phyloP scores from a whole-genome alignment of 495 filamentous ascomycete genomes.

The Xylona heveae region DNA sequence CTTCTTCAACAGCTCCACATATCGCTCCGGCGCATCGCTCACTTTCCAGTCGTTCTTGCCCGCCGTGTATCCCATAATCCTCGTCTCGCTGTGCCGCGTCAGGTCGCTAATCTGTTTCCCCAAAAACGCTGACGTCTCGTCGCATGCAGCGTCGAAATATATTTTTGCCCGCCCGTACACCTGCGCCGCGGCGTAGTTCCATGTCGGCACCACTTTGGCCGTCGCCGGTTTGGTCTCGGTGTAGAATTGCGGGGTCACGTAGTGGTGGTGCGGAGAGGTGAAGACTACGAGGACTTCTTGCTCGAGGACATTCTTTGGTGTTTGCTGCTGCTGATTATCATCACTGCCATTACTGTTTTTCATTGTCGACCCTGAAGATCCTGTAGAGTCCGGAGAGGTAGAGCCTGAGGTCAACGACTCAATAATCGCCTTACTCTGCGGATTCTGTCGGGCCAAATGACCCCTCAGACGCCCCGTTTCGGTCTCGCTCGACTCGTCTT shows the following conservation, averaged over 20 bases:
- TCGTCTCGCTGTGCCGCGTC: slow-evolving; percentile 20
- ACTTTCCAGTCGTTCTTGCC: slow-evolving; percentile 23
- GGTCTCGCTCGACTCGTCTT: slow-evolving; percentile 12
- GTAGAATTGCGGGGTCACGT: slow-evolving; percentile 40
- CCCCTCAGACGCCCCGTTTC: slow-evolving; percentile 22
- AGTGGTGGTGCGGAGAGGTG: slow-evolving; percentile 26
- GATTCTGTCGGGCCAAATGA: slow-evolving; percentile 32
- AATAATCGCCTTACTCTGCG: slow-evolving; percentile 33
- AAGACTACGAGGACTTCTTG: slow-evolving; percentile 31
- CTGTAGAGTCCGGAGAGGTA: background rate
- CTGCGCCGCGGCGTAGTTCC: slow-evolving; percentile 38
- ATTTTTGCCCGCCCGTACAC: slow-evolving; percentile 28
- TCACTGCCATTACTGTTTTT: background rate
- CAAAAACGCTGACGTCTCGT: slow-evolving; percentile 20
- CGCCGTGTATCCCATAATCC: slow-evolving; percentile 26
- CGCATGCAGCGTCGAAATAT: slow-evolving; percentile 19
- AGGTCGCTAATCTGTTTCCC: slow-evolving; percentile 24
- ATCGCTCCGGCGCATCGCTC: slow-evolving; percentile 24
- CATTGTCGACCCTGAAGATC: background rate
- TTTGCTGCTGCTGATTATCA: background rate
- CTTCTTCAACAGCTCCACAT: slow-evolving; percentile 26
- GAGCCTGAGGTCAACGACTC: slow-evolving; percentile 10
- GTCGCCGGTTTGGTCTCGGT: slow-evolving; percentile 30
- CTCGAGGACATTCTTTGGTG: slow-evolving; percentile 9
- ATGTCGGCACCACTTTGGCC: slow-evolving; percentile 38